Percentiles rank a stretch among this genome's conserved stretches.
Conservation (phyloP, 768 basidiomycete species). For the Lactarius hatsudake region DNA sequence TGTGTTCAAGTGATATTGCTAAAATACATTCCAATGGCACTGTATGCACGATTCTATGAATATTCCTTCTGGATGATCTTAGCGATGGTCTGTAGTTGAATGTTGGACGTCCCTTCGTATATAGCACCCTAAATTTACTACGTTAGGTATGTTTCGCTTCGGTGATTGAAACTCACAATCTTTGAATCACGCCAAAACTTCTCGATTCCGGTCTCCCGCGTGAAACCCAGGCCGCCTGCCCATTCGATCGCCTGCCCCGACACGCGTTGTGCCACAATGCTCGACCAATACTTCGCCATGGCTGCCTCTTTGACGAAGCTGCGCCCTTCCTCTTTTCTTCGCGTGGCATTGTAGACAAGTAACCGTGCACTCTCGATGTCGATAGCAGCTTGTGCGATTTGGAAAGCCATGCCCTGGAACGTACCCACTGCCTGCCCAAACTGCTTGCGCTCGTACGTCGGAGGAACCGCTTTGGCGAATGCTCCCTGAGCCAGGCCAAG, state of each 20-base stretch:
- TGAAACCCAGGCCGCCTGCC: constrained; percentile 92
- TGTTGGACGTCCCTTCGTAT: constrained; percentile 96
- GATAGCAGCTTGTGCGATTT: constrained; percentile 86
- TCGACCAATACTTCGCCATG: constrained; percentile 95
- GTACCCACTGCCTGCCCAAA: constrained; percentile 92
- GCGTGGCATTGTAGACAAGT: constrained; percentile 94
- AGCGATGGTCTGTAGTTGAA: constrained; percentile 94
- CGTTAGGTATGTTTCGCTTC: neutral
- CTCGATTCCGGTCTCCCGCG: constrained; percentile 91
- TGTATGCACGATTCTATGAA: constrained; percentile 41
- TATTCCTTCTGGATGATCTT: constrained; percentile 87
- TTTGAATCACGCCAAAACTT: constrained; percentile 97
- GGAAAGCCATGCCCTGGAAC: constrained; percentile 96
- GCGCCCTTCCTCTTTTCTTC: constrained; percentile 88
- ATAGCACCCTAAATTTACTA: constrained; percentile 64
- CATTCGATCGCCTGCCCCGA: constrained; percentile 92
- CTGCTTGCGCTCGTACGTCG: constrained; percentile 91
- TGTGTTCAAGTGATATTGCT: neutral
- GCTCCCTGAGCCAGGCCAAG: constrained; percentile 96
- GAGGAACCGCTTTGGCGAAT: constrained; percentile 92
- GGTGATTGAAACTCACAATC: constrained; percentile 57
- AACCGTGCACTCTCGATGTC: constrained; percentile 89
- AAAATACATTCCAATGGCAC: neutral
- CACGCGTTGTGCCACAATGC: constrained; percentile 85
- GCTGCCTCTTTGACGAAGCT: constrained; percentile 91